phyloP scores from a whole-genome alignment of 2,329 filamentous ascomycete genomes.

The Colletotrichum aenigma region DNA sequence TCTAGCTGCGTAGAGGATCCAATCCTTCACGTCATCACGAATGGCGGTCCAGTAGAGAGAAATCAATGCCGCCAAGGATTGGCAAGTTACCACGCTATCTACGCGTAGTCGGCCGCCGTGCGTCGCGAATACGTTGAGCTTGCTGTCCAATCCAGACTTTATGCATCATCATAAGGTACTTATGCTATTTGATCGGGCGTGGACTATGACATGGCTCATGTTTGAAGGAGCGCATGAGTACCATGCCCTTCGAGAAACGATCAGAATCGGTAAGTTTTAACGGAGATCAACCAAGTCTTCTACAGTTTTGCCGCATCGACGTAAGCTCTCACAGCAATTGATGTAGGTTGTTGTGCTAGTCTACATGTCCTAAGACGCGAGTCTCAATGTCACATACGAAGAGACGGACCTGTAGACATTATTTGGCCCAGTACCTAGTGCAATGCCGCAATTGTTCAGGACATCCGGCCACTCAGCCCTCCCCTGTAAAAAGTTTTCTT shows the following conservation, averaged over 20 bases:
- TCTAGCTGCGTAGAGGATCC: background rate
- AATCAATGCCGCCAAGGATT: background rate
- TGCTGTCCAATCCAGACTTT: background rate
- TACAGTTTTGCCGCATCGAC: rapidly evolving
- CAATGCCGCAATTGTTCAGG: background rate
- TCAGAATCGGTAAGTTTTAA: background rate
- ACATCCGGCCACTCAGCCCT: rapidly evolving
- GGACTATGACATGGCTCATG: background rate
- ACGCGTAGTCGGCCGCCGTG: background rate
- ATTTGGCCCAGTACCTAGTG: background rate
- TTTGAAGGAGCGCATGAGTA: background rate
- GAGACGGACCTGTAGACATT: background rate
- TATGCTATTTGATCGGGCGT: background rate
- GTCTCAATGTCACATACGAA: background rate
- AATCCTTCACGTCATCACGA: background rate
- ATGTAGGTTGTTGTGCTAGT: background rate
- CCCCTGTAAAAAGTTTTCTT: background rate
- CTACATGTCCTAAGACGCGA: background rate
- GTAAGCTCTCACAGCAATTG: background rate
- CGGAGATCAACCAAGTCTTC: background rate
- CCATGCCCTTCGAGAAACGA: background rate
- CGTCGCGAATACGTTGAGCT: background rate
- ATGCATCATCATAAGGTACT: background rate
- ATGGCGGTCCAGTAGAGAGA: background rate
- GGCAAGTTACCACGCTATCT: background rate